Base-by-base conservation (phyloP, 345 rosid species). In the Clausena lansium region DNA sequence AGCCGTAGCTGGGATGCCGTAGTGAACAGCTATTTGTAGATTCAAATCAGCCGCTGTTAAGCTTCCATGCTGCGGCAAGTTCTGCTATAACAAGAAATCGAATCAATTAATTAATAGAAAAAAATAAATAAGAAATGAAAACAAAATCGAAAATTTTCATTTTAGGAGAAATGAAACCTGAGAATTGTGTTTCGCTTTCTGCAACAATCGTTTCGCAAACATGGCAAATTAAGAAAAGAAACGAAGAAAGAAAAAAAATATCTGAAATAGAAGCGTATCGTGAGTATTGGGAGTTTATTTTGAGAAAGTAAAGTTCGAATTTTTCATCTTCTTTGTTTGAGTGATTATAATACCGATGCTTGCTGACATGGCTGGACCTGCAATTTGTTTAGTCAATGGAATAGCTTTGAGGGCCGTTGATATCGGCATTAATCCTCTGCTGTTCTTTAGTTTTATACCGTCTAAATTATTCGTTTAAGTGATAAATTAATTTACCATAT, bases 1-100 rank as follows among this genome's bases (percentile, higher is more conserved):
- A 57, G 93, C 81, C 5, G 95, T 89, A 55, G 93, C 80, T 2
- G 95, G 95, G 70, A 89, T 78, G 32, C 91, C 93, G 63, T 88
- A 86, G 83, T 91, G 95, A 52, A 87, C 52, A 50, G 73, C 70
- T 70, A 87, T 71, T 28, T 71, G 85, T 63, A 86, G 77, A 80
- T 88, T 88, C 81, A 91, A 76, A 80, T 89, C 91, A 25, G 70
- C 78, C 45, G 87, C 55, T 36, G 68, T 81, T 80, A 83, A 78
- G 71, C 66, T 61, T 45, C 82, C 88, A 41, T 72, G 84, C 35
- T 57, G 63, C 4, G 27, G 39, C 61, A 81, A 65, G 67, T 66
- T 73, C 17, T 73, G 83, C 80, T 87, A 83, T 45, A 65, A 66
- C 66, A 78, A 60, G 55, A 41, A 57, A 72, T 35, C 47, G 8